Conservation (phyloP, 1,284 basidiomycete genomes). For the Vanrija humicola region DNA sequence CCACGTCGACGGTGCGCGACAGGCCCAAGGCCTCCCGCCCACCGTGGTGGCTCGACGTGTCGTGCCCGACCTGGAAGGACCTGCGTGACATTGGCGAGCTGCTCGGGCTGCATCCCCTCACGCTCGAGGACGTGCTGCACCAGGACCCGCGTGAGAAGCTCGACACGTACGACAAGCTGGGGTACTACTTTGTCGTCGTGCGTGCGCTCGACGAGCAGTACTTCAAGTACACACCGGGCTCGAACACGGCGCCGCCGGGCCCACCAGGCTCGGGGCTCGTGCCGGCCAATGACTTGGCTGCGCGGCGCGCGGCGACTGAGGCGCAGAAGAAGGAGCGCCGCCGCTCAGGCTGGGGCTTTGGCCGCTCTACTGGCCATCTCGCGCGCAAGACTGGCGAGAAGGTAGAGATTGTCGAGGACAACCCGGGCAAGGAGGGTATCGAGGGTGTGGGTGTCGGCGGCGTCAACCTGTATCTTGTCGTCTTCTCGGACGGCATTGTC, state of each 20-base stretch:
- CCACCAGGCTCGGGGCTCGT: not conserved
- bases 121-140: constrained; percentile 92
- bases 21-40: no score
- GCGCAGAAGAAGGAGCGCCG: constrained; percentile 20
- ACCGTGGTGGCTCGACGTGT: constrained; percentile 85
- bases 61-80: constrained; percentile 85
- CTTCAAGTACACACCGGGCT: constrained; percentile 54
- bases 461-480: constrained; percentile 77
- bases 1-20: no score
- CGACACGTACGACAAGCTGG: constrained; percentile 80
- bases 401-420: constrained; percentile 57
- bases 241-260: constrained; percentile 6
- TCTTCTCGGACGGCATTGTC: constrained; percentile 85
- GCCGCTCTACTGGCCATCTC: constrained; percentile 29
- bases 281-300: not conserved
- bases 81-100: constrained; percentile 76
- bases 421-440: constrained; percentile 56
- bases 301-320: not conserved
- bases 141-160: constrained; percentile 91
- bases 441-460: constrained; percentile 66
- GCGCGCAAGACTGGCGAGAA: constrained; percentile 41
- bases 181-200: constrained; percentile 91
- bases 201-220: constrained; percentile 72
- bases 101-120: constrained; percentile 74
- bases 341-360: constrained; percentile 39